Base-by-base conservation (phyloP, 2,329 filamentous ascomycete species). In the Amesomyces nigricolor region DNA sequence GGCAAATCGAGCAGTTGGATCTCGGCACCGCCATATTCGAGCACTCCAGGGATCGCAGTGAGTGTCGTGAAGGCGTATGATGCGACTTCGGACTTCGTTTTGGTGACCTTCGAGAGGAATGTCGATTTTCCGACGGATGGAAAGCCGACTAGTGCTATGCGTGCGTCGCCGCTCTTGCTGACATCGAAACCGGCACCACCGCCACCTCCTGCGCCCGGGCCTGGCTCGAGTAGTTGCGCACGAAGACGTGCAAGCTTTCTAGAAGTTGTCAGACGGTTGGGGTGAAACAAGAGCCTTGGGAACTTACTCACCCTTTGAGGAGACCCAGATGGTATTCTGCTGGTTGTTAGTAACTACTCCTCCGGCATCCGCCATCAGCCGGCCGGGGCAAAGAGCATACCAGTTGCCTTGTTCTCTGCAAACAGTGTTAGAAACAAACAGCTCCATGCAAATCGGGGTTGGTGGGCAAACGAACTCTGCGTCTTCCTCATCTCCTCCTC, bases 401-500 rank as follows among this genome's bases (percentile, higher is more conserved):
- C 91, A 72, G 94, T 99, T 57, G 92, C 92, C 83, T 99, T 99
- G 71, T 99, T 99, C 75, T 99, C 92, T 96, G 67, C 67, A 59
- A 58, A 42, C 39, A 45, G 59, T 62, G 69, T 70, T 47, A 61
- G 53, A 47, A 40, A 29, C 16, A 30, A 11, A 13, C 11, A 47
- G n/a, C 30, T 29, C 14, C 11, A 22, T 35, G 10, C 13, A 3
- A 8, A 13, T 9, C 14, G 4, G 14, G 17, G 22, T 26, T 35
- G 4, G 10, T 37, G 40, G 37, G 10, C 29, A 43, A 32, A 56
- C 83, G 78, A 83, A 96, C 92, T 99, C 78, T 99, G 94, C 67
- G 94, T 99, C 84, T 83, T 92, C 72, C 83, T 86, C 94, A 99
- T 99, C 87, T 99, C 94, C 76, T 96, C 91, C 82, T 99, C 94